Conservation (phyloP, 768 basidiomycete species). For the Xerocomus brunneocitrinus region DNA sequence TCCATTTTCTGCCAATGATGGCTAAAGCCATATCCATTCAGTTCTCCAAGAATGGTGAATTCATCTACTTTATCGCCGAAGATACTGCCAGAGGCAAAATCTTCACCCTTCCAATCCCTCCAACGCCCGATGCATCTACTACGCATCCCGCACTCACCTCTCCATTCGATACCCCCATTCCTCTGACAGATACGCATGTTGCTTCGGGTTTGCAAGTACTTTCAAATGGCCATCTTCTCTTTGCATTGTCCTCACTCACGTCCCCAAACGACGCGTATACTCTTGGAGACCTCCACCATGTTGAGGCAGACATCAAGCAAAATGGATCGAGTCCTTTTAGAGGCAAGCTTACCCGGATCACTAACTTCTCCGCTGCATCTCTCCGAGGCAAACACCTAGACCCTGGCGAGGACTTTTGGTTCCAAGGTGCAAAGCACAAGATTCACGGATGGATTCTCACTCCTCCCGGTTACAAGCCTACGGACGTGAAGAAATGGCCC, state of each 20-base stretch:
- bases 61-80: conserved; percentile 70
- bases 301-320: conserved; percentile 40
- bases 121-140: conserved; percentile 52
- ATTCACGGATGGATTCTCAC: conserved; percentile 86
- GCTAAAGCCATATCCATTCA: conserved; percentile 21
- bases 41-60: conserved; percentile 71
- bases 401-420: conserved; percentile 81
- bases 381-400: conserved; percentile 56
- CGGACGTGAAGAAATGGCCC: conserved; percentile 72
- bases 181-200: conserved; percentile 54
- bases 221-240: conserved; percentile 55
- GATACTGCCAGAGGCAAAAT: conserved; percentile 76
- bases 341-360: conserved; percentile 50
- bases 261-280: conserved; percentile 79
- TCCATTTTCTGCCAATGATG: neutral
- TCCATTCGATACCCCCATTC: conserved; percentile 50
- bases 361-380: conserved; percentile 54
- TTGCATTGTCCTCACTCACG: conserved; percentile 69
- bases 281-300: conserved; percentile 43
- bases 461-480: conserved; percentile 69
- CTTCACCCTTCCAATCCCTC: conserved; percentile 63
- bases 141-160: conserved; percentile 40
- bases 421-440: conserved; percentile 71
- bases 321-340: conserved; percentile 24
- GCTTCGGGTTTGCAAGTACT: conserved; percentile 63